These are phyloP conservation scores for Bathelium albidoporum DNA, from an alignment of 495 filamentous ascomycete genomes.

Conservation along the genomic window DNA sequence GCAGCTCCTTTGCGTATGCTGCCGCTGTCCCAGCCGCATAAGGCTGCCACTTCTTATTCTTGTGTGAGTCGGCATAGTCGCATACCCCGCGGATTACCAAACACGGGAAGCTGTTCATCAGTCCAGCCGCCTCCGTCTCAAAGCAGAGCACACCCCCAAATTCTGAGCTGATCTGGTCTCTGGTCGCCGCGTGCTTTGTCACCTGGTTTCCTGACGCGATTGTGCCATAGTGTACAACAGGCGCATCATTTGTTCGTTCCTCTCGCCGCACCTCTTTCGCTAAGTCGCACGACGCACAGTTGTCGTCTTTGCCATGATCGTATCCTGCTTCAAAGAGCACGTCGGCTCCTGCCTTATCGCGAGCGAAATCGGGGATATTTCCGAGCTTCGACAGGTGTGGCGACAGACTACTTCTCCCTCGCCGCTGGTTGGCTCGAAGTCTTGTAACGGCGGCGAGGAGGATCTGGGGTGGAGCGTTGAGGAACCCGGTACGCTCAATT, in stretches of 20 bases:
- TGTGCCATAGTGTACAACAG: slow-evolving; percentile 28
- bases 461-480: too few relatives aligned
- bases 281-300: slow-evolving; percentile 3
- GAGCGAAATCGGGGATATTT: not conserved
- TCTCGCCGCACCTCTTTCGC: not conserved
- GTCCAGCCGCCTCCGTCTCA: slow-evolving; percentile 21
- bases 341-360: slow-evolving; percentile 7
- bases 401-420: not conserved
- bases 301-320: not conserved
- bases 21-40: slow-evolving; percentile 25
- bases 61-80: slow-evolving; percentile 27
- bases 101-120: slow-evolving; percentile 13
- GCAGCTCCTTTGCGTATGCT: slow-evolving; percentile 12
- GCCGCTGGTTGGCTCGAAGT: too few relatives aligned
- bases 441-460: too few relatives aligned
- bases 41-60: slow-evolving; percentile 22
- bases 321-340: slow-evolving; percentile 7
- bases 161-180: slow-evolving; percentile 10
- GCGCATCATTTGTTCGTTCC: not conserved
- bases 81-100: slow-evolving; percentile 10
- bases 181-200: slow-evolving; percentile 23
- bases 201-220: slow-evolving; percentile 33
- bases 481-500: too few relatives aligned
- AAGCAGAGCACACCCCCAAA: slow-evolving; percentile 17
- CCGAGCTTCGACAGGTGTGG: not conserved